Evolutionary conservation across 1,139 yeast genomes (phyloP), one percentile per base, ranked within the genome.

Genomic region (Kodamaea alishanica): DNA sequence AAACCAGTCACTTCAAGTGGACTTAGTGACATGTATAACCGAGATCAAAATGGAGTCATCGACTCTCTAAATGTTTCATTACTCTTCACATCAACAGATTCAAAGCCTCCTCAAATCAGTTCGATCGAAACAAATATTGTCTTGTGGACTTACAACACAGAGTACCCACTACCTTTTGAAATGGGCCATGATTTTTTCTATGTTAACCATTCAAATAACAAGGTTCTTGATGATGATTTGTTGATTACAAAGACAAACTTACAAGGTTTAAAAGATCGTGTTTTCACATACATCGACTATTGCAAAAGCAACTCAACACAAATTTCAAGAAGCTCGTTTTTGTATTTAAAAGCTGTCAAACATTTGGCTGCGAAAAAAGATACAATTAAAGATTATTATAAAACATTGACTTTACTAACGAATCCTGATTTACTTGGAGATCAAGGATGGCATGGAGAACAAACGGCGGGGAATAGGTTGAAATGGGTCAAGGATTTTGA

Each of bases 121-220:
- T 50, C 50, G 39, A 54, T 71, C 10, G 75, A 69, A 9, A 48
- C 61, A 24, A 69, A 67, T 43, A 50, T 71, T 8, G 67, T 70
- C 1, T 57, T 65, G 6, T 71, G 76, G 76, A 56, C 76, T 2
- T 69, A 65, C 46, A 55, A 58, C 33, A 55, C 74, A 2, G 75
- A 70, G 31, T 69, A 63, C 43, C 75, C 76, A 1, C 48, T 71
- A 28, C 75, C 75, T 2, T 56, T 67, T 40, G 60, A 59, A 32
- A 47, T 71, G 20, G 66, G 64, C 5, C 68, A 68, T 43, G 77
- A 71, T 45, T 70, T 71, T 48, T 70, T 70, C 49, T 70, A 70
- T 48, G 53, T 62, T 6, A 52, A 57, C 23, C 56, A 61, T 2
- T 42, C 48, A n/a, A 50, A 49, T 11, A 46, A 26, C 33, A 39